Conservation (phyloP, 2,329 filamentous ascomycete species). For the Ceratocystis alfenasii region DNA sequence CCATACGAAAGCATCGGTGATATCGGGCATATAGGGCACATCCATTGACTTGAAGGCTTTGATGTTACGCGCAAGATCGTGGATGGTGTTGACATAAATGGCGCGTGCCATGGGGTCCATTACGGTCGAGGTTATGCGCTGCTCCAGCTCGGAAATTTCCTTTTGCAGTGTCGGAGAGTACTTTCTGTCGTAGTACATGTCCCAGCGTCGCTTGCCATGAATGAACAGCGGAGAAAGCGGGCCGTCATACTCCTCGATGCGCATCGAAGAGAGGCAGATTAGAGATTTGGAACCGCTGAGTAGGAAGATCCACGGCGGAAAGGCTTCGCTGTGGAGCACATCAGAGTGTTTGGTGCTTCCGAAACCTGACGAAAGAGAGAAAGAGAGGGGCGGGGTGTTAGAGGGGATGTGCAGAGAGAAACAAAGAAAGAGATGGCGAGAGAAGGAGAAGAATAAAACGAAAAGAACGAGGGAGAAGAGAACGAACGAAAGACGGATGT, state of each 20-base stretch:
- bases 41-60: constrained; percentile 14
- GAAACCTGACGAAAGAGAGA: constrained; percentile 21
- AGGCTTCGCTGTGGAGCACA: constrained; percentile 28
- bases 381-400: background rate
- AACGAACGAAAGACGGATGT: background rate
- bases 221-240: constrained; percentile 24
- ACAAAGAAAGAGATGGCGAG: background rate
- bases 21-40: constrained; percentile 25
- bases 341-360: constrained; percentile 27
- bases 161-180: background rate
- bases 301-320: constrained; percentile 30
- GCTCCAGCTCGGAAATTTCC: constrained; percentile 17
- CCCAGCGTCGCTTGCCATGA: constrained; percentile 26
- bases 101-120: constrained; percentile 11
- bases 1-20: constrained; percentile 33
- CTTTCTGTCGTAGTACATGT: constrained; percentile 20
- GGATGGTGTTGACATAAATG: constrained; percentile 12
- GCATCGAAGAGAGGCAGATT: constrained; percentile 21
- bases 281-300: constrained; percentile 27
- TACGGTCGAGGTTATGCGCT: constrained; percentile 17
- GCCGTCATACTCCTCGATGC: constrained; percentile 23
- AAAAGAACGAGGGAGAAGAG: constrained; percentile 7
- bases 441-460: background rate
- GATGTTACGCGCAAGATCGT: constrained; percentile 19
- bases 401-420: background rate